A percentile compares a stretch with the other conserved stretches of the same genome.
These are phyloP conservation scores for Sindora glabra DNA, from an alignment of 306 rosid genomes.

Conservation along the genomic window DNA sequence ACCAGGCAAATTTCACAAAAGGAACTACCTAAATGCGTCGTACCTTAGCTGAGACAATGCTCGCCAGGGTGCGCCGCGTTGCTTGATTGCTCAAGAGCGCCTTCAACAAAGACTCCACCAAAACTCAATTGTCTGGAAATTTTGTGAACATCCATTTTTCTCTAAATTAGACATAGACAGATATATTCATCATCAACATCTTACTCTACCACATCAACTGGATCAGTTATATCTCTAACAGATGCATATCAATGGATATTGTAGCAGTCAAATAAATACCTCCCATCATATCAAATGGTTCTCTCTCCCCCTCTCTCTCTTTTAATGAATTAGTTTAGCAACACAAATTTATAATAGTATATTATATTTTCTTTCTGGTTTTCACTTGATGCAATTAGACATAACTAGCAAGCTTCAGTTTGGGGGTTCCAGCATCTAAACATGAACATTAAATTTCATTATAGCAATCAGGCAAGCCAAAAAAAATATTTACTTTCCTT, in stretches of 20 bases:
- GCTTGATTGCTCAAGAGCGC: neutral
- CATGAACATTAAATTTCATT: neutral
- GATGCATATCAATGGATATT: no score
- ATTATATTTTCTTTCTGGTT: neutral
- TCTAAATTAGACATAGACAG: neutral
- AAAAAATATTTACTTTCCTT: neutral
- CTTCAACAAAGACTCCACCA: neutral
- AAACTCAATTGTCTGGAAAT: constrained; percentile 8
- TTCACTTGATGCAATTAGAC: neutral
- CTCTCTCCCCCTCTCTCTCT: no score
- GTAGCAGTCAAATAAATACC: no score
- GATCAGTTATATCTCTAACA: no score
- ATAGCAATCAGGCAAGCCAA: neutral
- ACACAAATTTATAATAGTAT: no score
- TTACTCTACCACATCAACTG: neutral
- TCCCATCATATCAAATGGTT: no score
- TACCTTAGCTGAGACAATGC: constrained; percentile 2
- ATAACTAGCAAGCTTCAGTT: neutral
- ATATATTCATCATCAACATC: neutral
- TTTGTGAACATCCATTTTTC: neutral
- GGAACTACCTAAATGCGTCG: constrained; percentile 8
- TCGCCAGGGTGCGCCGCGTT: neutral
- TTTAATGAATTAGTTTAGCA: no score
- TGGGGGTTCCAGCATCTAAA: neutral
- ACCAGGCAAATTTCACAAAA: neutral